A percentile compares a stretch with the other conserved stretches of the same genome.
Conservation (phyloP, 2,329 filamentous ascomycete genomes). For the Neofusicoccum ribis region DNA sequence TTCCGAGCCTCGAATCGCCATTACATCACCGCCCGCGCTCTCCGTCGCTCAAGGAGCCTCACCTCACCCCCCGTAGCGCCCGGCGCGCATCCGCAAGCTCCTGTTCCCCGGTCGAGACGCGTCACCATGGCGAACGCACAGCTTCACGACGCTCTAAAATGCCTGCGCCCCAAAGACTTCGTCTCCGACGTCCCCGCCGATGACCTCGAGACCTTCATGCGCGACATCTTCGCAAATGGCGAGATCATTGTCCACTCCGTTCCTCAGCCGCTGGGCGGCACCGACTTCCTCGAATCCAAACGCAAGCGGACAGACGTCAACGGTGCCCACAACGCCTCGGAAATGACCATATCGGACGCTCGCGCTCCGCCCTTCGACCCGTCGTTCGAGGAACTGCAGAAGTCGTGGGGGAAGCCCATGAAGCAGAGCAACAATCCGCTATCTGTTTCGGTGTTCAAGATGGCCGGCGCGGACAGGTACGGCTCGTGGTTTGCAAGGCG, state of each 20-base stretch:
- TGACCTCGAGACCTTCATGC: slow-evolving; percentile 42
- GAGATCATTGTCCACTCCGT: slow-evolving; percentile 76
- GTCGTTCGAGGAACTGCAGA: slow-evolving; percentile 64
- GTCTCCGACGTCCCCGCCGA: slow-evolving; percentile 44
- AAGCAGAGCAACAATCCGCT: slow-evolving; percentile 76
- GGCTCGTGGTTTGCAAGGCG: slow-evolving; percentile 88
- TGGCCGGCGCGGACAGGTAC: slow-evolving; percentile 74
- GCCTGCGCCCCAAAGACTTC: slow-evolving; percentile 47
- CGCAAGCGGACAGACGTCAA: slow-evolving; percentile 61
- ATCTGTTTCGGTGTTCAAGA: slow-evolving; percentile 76
- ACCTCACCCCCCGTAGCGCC: neutral
- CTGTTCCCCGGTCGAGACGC: neutral
- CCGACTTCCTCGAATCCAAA: slow-evolving; percentile 45
- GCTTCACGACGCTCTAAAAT: slow-evolving; percentile 49
- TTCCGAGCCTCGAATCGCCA: slow-evolving; percentile 3
- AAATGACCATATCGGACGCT: slow-evolving; percentile 55
- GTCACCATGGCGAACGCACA: slow-evolving; percentile 1
- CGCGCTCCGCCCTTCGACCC: slow-evolving; percentile 52
- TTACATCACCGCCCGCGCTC: neutral
- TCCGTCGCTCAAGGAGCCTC: neutral
- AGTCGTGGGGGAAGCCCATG: slow-evolving; percentile 82
- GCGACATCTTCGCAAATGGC: slow-evolving; percentile 52
- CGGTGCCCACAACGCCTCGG: slow-evolving; percentile 49
- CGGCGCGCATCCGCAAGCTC: neutral
- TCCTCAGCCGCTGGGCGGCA: slow-evolving; percentile 57